Evolutionary conservation across 495 filamentous ascomycete species (phyloP), one percentile per base, ranked within the genome.

Genomic region (Penicillium malachiteum): DNA sequence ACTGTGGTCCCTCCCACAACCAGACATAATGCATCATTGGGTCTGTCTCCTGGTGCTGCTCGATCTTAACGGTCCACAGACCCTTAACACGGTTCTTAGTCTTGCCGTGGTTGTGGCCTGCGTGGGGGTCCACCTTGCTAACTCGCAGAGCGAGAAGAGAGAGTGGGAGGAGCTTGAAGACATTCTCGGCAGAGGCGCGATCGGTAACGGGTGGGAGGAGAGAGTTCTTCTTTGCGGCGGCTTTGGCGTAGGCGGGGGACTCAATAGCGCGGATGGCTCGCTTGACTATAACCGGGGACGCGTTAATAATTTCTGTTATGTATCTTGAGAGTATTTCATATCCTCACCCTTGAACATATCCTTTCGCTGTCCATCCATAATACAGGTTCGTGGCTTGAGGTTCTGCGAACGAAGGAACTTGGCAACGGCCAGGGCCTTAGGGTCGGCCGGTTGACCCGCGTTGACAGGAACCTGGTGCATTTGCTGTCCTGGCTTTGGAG

Each of bases 11-110:
- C 59, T 99, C 95, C 68, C 94, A 99, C 44, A 97, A 79, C 91
- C 92, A 99, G 48, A 94, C 87, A 65, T 97, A 99, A 74, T 99
- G 91, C 75, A 92, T 86, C 58, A 96, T 90, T 18, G 95, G 91
- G 39, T 76, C 74, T 21, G 91, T 88, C 62, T 97, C 93, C 72
- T 99, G 95, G 69, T 99, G 93, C 58, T 92, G 92, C 74, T 97
- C 94, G 60, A 99, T 91, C 66, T 85, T 87, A 39, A 99, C 95
- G 2, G 88, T 96, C 95, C 95, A 99, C 26, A 92, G 84, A 16
- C 95, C 95, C 78, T 97, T 99, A 60, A 90, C 78, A 21, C 92
- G 86, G 79, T 97, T 98, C 59, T 84, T 85, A 54, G 86, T 81
- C 69, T 91, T 90, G 49, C 76, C 86, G 56, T 91, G 87, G 70